Conservation (phyloP, 176 grass and related monocot species). For the Metroxylon sagu region DNA sequence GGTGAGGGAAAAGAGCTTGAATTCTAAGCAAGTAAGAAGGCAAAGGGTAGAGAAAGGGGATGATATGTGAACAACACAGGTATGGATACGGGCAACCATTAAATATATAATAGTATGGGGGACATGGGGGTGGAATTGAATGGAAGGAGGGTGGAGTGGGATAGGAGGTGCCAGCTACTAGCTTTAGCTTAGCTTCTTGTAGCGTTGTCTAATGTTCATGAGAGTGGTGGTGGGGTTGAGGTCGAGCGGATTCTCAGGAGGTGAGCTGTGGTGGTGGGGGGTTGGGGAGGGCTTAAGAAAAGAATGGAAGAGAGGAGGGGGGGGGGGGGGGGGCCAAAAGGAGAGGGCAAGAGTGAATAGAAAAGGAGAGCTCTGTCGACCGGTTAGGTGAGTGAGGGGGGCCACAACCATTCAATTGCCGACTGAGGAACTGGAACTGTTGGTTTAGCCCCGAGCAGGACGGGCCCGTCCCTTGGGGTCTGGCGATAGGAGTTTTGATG, state of each 20-base stretch:
- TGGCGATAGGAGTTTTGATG: not conserved
- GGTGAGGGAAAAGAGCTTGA: not conserved
- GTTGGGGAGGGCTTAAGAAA: not conserved
- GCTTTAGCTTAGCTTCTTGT: no score
- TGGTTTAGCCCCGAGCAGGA: not conserved
- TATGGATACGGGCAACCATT: no score
- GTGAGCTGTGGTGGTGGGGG: not conserved
- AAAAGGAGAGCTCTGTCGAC: not conserved
- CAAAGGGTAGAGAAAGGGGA: not conserved
- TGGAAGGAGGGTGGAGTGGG: not conserved
- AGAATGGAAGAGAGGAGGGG: not conserved
- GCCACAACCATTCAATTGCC: not conserved
- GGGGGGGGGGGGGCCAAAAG: not conserved
- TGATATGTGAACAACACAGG: not conserved
- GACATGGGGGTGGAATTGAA: not conserved
- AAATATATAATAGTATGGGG: no score
- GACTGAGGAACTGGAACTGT: not conserved
- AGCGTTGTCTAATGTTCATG: not conserved
- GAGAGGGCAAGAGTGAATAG: not conserved
- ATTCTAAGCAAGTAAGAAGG: not conserved
- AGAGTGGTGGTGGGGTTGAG: slow-evolving; percentile 4
- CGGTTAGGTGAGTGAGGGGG: slow-evolving; percentile 4
- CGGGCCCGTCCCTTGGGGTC: not conserved
- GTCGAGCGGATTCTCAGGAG: not conserved
- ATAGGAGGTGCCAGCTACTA: not conserved